Base-by-base conservation (phyloP, 768 basidiomycete genomes). In the Kwoniella sp. region DNA sequence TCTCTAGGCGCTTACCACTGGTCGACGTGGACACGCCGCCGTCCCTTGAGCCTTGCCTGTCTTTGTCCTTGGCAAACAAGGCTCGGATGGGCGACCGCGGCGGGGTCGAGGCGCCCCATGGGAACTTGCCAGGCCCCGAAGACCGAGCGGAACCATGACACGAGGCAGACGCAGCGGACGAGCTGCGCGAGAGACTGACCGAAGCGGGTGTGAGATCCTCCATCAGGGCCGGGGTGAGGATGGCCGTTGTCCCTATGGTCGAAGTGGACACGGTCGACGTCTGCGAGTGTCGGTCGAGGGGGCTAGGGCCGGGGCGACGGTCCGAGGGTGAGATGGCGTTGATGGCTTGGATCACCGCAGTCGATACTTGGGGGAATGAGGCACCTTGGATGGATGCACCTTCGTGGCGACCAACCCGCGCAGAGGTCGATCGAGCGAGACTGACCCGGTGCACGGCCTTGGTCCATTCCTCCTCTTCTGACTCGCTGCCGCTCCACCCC, bases 381-480 rank as follows among this genome's bases (percentile, higher is more conserved):
- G 29, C 25, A 11, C 29, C 9, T 25, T 36, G 6, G 11, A 15
- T n/a, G 5, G 27, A 17, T 29, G 39, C 19, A n/a, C n/a, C n/a
- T n/a, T n/a, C n/a, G n/a, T n/a, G n/a, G n/a, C n/a, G n/a, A n/a
- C n/a, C n/a, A n/a, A n/a, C n/a, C n/a, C n/a, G n/a, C n/a, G n/a
- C n/a, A n/a, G n/a, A n/a, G n/a, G n/a, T n/a, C n/a, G n/a, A n/a
- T 41, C 20, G 29, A 19, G 42, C 25, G 23, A 42, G 17, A n/a
- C 25, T 34, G 7, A 52, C 44, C 19, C 38, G 15, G n/a, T 50
- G 32, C 19, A 63, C 45, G 3, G 53, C 52, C 2, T 36, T 6
- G 10, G 49, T 50, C 59, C 63, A 67, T 23, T 60, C 62, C 32
- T 67, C 65, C 34, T 67, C 65, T 38, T 67, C 65, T 2, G 60